phyloP scores from a whole-genome alignment of 768 basidiomycete species.

The Suillus weaverae region DNA sequence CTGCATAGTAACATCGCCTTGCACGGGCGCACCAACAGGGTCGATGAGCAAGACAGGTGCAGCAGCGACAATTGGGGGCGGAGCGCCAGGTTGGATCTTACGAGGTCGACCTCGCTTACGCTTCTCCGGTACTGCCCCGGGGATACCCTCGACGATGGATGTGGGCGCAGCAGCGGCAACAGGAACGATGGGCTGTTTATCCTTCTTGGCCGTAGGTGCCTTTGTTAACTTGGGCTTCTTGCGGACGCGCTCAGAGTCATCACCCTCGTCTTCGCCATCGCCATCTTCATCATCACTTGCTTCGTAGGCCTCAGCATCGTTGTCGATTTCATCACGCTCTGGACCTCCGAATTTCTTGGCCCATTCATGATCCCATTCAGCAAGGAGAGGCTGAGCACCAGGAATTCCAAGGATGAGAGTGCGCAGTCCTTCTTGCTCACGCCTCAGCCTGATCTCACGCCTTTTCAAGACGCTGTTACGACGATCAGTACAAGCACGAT shows the following conservation, averaged over 20 bases:
- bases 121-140: conserved; percentile 58
- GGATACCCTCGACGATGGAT: conserved; percentile 27
- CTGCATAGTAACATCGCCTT: conserved; percentile 17
- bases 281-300: conserved; percentile 45
- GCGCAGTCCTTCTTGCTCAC: conserved; percentile 76
- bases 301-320: conserved; percentile 40
- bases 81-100: conserved; percentile 59
- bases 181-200: conserved; percentile 36
- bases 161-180: conserved; percentile 24
- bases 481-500: conserved; percentile 8
- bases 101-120: conserved; percentile 83
- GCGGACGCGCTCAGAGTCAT: conserved; percentile 48
- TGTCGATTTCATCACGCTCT: conserved; percentile 71
- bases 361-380: conserved; percentile 81
- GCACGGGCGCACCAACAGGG: conserved; percentile 16
- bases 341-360: conserved; percentile 70
- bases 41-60: conserved; percentile 19
- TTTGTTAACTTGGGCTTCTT: conserved; percentile 60
- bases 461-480: conserved; percentile 68
- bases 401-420: conserved; percentile 69
- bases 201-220: conserved; percentile 47
- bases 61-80: conserved; percentile 30
- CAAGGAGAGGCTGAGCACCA: conserved; percentile 67
- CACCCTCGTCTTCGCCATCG: conserved; percentile 40
- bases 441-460: conserved; percentile 66